Percentiles rank a stretch among this genome's conserved stretches.
Conservation (phyloP, 2,329 filamentous ascomycete species). For the Fusarium sp. region DNA sequence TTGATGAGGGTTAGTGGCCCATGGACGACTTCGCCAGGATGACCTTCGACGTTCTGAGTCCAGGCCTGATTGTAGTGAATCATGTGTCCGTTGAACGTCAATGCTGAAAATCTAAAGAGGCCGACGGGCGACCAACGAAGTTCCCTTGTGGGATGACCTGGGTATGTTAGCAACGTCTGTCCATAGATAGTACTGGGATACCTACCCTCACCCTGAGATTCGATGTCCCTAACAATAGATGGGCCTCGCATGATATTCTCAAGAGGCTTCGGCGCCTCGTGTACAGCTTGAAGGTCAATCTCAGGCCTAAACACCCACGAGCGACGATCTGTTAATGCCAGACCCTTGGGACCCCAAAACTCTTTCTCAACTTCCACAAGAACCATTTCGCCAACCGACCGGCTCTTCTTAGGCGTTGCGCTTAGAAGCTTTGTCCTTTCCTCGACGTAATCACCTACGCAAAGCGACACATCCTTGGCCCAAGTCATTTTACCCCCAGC, state of each 20-base stretch:
- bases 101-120: slow-evolving; percentile 84
- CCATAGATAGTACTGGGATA: accelerated
- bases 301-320: slow-evolving; percentile 60
- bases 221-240: slow-evolving; percentile 45
- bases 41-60: slow-evolving; percentile 73
- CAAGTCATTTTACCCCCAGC: slow-evolving; percentile 71
- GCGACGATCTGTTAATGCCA: slow-evolving; percentile 66
- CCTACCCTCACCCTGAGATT: slow-evolving; percentile 20
- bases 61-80: slow-evolving; percentile 84
- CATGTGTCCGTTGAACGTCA: slow-evolving; percentile 88
- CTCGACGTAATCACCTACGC: slow-evolving; percentile 65
- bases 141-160: slow-evolving; percentile 46
- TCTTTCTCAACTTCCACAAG: slow-evolving; percentile 73
- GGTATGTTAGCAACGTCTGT: not conserved
- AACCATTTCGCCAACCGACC: slow-evolving; percentile 69
- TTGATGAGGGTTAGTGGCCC: slow-evolving; percentile 81
- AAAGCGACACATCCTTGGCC: slow-evolving; percentile 52
- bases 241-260: slow-evolving; percentile 34
- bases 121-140: slow-evolving; percentile 60
- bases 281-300: slow-evolving; percentile 39
- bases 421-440: slow-evolving; percentile 68
- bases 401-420: slow-evolving; percentile 66
- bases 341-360: slow-evolving; percentile 62
- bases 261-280: slow-evolving; percentile 36
- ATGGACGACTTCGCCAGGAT: slow-evolving; percentile 79